phyloP scores from a whole-genome alignment of 1,284 basidiomycete species.

The Pseudomicrostroma phylloplanum region DNA sequence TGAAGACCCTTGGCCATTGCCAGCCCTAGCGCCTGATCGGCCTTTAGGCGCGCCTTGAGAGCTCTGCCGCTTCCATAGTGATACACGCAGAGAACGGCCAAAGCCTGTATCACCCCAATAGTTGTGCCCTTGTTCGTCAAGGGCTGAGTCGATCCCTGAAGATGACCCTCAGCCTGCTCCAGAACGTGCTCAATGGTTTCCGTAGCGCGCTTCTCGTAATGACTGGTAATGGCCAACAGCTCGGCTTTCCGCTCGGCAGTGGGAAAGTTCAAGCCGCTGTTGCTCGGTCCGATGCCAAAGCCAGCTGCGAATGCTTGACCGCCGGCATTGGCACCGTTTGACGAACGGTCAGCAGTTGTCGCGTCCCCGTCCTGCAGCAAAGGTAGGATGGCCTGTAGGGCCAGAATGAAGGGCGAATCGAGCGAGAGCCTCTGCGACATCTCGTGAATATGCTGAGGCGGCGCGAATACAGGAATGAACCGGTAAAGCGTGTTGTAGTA shows the following conservation, averaged over 20 bases:
- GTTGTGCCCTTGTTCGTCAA: constrained; percentile 23
- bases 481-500: constrained; percentile 43
- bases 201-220: constrained; percentile 30
- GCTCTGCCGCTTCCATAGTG: constrained; percentile 40
- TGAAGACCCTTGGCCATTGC: constrained; percentile 44
- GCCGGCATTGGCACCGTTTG: neutral
- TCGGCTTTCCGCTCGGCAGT: constrained; percentile 29
- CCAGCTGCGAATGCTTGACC: constrained; percentile 11
- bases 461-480: constrained; percentile 37
- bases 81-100: constrained; percentile 36
- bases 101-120: constrained; percentile 38
- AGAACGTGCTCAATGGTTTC: constrained; percentile 33
- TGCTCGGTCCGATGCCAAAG: constrained; percentile 18
- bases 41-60: constrained; percentile 41
- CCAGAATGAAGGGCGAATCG: constrained; percentile 34
- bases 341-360: neutral
- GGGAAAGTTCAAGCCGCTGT: constrained; percentile 33
- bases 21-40: constrained; percentile 41
- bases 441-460: constrained; percentile 27
- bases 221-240: constrained; percentile 24
- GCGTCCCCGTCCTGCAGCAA: constrained; percentile 28
- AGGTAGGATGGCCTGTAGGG: constrained; percentile 36
- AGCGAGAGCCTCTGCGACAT: constrained; percentile 23
- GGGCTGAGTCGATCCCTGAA: constrained; percentile 13
- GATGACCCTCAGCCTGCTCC: constrained; percentile 17